A percentile compares a stretch with the other conserved stretches of the same genome.
phyloP scores from a whole-genome alignment of 495 filamentous ascomycete genomes.

The Astrothelium macrocarpum region DNA sequence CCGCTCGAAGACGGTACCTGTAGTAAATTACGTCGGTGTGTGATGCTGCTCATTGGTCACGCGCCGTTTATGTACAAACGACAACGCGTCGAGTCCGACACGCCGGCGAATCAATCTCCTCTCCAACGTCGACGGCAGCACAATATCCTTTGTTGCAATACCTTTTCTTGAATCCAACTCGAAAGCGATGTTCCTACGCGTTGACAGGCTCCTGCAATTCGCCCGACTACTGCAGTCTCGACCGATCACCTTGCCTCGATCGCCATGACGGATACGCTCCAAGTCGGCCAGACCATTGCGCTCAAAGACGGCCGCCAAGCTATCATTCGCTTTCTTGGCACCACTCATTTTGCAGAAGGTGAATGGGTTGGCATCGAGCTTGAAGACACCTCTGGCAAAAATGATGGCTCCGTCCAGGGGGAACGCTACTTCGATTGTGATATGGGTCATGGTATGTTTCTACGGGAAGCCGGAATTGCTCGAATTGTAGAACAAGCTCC shows the following conservation, averaged over 20 bases:
- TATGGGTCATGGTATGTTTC: constrained; percentile 78
- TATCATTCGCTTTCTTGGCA: constrained; percentile 70
- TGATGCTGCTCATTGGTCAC: not conserved
- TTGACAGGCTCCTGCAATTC: not conserved
- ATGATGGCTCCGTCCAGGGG: constrained; percentile 85
- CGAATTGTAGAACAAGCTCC: constrained; percentile 39
- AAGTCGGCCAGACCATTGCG: constrained; percentile 52
- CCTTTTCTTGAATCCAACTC: not conserved
- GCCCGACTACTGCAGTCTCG: not conserved
- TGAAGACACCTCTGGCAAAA: constrained; percentile 72
- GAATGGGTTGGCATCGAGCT: constrained; percentile 91
- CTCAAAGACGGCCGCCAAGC: constrained; percentile 67
- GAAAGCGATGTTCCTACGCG: not conserved
- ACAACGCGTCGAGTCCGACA: not conserved
- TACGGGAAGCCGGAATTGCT: constrained; percentile 52
- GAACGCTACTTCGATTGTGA: constrained; percentile 84
- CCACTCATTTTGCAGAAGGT: constrained; percentile 66
- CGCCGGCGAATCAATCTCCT: not conserved
- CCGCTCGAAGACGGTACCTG: no score
- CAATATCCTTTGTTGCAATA: not conserved
- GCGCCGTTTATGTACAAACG: not conserved
- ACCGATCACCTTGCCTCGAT: not conserved
- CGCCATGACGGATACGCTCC: constrained; percentile 19
- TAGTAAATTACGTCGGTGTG: no score
- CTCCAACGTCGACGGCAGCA: not conserved